These are phyloP conservation scores for Leptosphaerulina australis DNA, from an alignment of 2,329 filamentous ascomycete genomes.

Conservation along the genomic window DNA sequence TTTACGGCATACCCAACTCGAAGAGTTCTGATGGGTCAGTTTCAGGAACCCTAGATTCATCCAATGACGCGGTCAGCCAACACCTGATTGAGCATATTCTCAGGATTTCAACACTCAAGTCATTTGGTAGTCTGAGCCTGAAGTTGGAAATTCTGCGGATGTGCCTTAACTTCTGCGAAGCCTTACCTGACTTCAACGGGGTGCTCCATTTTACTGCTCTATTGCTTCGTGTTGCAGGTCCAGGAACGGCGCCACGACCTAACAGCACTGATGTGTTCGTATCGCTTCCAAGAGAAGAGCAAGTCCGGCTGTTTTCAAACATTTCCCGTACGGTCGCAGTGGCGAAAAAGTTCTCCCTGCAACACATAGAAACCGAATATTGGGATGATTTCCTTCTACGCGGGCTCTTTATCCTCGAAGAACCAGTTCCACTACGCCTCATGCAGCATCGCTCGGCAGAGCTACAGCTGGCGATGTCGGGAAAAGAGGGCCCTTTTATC, in stretches of 20 bases:
- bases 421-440: constrained; percentile 34
- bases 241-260: constrained; percentile 73
- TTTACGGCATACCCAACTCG: constrained; percentile 51
- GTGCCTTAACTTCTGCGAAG: constrained; percentile 94
- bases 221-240: constrained; percentile 80
- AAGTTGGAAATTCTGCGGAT: constrained; percentile 86
- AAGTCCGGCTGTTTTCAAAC: constrained; percentile 80
- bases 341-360: constrained; percentile 74
- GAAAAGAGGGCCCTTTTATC: constrained; percentile 77
- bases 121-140: constrained; percentile 76
- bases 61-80: constrained; percentile 46
- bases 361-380: constrained; percentile 77
- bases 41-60: constrained; percentile 11
- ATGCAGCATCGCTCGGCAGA: constrained; percentile 45
- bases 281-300: constrained; percentile 78
- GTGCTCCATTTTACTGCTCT: constrained; percentile 88
- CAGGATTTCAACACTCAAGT: constrained; percentile 57
- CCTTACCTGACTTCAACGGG: constrained; percentile 86
- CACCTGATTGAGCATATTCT: constrained; percentile 59
- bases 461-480: constrained; percentile 40
- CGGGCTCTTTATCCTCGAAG: constrained; percentile 69
- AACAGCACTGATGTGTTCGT: constrained; percentile 72
- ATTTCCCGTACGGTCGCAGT: constrained; percentile 82
- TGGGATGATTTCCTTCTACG: constrained; percentile 97
- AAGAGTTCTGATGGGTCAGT: constrained; percentile 24